Evolutionary conservation across 345 rosid genomes (phyloP), one percentile per base, ranked within the genome.

Genomic region (sweet orange (Citrus sinensis)): DNA sequence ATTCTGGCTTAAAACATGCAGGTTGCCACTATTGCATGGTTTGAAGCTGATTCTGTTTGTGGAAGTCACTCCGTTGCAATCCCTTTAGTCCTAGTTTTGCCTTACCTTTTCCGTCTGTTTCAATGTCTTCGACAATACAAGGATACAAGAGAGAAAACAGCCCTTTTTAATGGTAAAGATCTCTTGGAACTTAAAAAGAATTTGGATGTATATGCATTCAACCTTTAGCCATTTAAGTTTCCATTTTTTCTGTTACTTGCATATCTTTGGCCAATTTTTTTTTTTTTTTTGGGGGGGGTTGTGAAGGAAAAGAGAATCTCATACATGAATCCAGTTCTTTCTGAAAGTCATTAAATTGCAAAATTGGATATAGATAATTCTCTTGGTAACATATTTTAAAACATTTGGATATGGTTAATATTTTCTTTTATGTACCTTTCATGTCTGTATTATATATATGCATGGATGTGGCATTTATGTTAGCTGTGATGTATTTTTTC

Each of bases 21-120:
- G 99, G 99, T 97, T 60, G 98, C 98, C 76, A 94, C 99, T 30
- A 83, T 94, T 81, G 99, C 99, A 29, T 97, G 99, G 99, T 94
- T 97, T 87, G 99, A 97, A 86, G 98, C 97, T 46, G 97, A 97
- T 85, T 97, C 99, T 34, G 93, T 94, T 70, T 97, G 99, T 14
- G 98, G 99, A 37, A 90, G 97, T 84, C 99, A 97, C 86, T 93
- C 99, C 0, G 67, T 92, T 85, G 93, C 87, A 27, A 97, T 97
- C 73, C 99, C 99, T n/a, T 25, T 93, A n/a, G 94, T 90, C 87
- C 92, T 97, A 63, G 99, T 92, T 30, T 86, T 93, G 80, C 99
- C 99, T 66, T 97, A 97, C 75, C 86, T 93, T 77, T 97, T 93
- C 77, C 92, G 94, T 39, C 82, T 97, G 73, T 92, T 92, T 80